These are phyloP conservation scores for Pogostemon cablin DNA, from an alignment of 257 asterid species.

Conservation along the genomic window DNA sequence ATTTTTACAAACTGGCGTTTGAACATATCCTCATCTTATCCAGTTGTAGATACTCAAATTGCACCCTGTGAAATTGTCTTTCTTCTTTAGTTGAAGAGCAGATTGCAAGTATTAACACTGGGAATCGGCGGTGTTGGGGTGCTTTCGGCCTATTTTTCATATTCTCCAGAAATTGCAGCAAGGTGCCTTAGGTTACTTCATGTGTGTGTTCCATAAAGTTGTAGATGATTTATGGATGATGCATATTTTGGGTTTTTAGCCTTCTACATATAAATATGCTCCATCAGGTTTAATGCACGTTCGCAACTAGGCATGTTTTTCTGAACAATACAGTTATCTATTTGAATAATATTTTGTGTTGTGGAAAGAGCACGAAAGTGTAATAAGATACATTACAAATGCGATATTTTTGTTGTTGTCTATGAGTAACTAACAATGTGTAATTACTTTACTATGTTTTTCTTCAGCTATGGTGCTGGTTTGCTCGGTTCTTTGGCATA, in stretches of 20 bases:
- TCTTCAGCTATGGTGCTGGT: constrained; percentile 80
- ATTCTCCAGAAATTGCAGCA: constrained; percentile 80
- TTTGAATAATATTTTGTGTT: background rate
- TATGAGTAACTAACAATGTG: background rate
- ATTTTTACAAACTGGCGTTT: background rate
- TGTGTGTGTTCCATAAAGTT: constrained; percentile 13
- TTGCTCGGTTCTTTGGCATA: constrained; percentile 82
- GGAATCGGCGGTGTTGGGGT: constrained; percentile 83
- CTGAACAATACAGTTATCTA: background rate
- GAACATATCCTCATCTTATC: background rate
- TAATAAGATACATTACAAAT: background rate
- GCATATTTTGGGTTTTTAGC: background rate
- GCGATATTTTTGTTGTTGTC: background rate
- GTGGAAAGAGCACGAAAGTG: background rate
- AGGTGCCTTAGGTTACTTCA: constrained; percentile 50
- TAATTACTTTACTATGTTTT: constrained; percentile 10
- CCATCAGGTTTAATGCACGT: constrained; percentile 4
- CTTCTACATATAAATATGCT: constrained; percentile 1
- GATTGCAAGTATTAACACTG: constrained; percentile 72
- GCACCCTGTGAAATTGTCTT: constrained; percentile 22
- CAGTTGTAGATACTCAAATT: constrained; percentile 16
- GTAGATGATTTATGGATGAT: constrained; percentile 12
- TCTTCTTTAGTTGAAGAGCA: constrained; percentile 69
- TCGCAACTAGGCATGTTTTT: constrained; percentile 23
- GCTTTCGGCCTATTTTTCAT: constrained; percentile 73